Evolutionary conservation across 345 rosid species (phyloP).

Genomic region (Hypericum androsaemum): DNA sequence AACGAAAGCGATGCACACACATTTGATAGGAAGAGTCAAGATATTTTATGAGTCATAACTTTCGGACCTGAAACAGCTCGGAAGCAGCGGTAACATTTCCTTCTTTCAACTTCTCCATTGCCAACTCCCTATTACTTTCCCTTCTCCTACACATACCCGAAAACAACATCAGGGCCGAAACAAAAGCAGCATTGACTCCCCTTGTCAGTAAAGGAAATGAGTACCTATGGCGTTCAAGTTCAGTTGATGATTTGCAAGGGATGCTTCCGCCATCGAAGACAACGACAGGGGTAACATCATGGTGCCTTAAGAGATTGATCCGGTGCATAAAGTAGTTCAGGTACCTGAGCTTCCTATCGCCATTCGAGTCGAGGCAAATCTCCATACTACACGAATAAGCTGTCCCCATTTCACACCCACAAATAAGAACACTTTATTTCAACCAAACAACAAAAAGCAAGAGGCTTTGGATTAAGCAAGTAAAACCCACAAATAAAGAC

Average conservation of each 20-base stretch:
- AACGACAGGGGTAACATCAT: slow-evolving; percentile 61
- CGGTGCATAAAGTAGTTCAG: slow-evolving; percentile 77
- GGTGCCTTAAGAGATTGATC: slow-evolving; percentile 53
- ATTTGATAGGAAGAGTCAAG: no score
- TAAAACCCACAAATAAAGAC: not conserved
- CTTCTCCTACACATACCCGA: slow-evolving; percentile 35
- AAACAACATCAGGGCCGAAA: not conserved
- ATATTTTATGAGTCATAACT: no score
- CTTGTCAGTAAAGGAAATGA: not conserved
- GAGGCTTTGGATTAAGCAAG: not conserved
- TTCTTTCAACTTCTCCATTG: slow-evolving; percentile 58
- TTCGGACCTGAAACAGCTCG: slow-evolving; percentile 70
- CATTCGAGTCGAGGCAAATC: slow-evolving; percentile 55
- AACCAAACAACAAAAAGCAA: not conserved
- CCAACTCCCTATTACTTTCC: slow-evolving; percentile 48
- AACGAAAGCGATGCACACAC: no score
- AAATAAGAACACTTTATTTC: not conserved
- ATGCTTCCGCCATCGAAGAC: slow-evolving; percentile 77
- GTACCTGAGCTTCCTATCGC: slow-evolving; percentile 54
- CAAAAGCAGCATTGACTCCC: not conserved
- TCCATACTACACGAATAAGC: slow-evolving; percentile 97
- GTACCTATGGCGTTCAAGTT: slow-evolving; percentile 53
- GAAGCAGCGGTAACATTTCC: slow-evolving; percentile 62
- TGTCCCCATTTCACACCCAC: slow-evolving; percentile 12
- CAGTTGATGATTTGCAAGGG: slow-evolving; percentile 73